Evolutionary conservation across 2,329 filamentous ascomycete genomes (phyloP), one percentile per base, ranked within the genome.

Genomic region (Aspergillus cejpii): DNA sequence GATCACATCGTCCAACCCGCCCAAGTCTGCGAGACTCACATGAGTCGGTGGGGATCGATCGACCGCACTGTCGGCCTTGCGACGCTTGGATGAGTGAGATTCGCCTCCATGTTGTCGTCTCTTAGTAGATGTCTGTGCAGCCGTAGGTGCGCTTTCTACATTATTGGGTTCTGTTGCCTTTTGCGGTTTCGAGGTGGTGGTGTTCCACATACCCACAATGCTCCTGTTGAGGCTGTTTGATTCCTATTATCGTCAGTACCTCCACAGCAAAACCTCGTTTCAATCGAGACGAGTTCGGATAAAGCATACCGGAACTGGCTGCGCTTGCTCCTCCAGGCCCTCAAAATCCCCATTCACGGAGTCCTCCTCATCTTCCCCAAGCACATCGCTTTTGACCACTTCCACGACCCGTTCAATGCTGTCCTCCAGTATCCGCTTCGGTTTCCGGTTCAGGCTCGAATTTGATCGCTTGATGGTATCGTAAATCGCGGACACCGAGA

Each of bases 381-480:
- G 65, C 48, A 82, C 77, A 53, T 87, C 80, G 52, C 75, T 71
- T 44, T 82, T 84, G 4, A 91, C 73, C 14, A 88, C 80, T 6
- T 83, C 78, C 12, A 96, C 70, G 0, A 90, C 87, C 6, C 87
- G 76, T 50, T 94, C 88, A 51, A 97, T 87, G 27, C 85, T 84
- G 51, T 92, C 86, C 63, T 95, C 87, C 1, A 97, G 70, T 0
- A 84, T 74, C 49, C 82, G 83, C 65, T 92, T 94, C 29, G 87
- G 88, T 54, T 85, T 81, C 17, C 92, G 76, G 51, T 86, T 87
- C 17, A 97, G 69, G 42, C 85, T 89, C 0, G 89, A 94, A 63
- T 96, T 96, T 11, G 89, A 95, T 40, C 74, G 72, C 56, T 89
- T 87, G 50, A 97, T 88, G 47, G 79, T 80, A 29, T 89, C 83